Base-by-base conservation (phyloP, 73 alveolate species). In the Paramecium biaurelia region DNA sequence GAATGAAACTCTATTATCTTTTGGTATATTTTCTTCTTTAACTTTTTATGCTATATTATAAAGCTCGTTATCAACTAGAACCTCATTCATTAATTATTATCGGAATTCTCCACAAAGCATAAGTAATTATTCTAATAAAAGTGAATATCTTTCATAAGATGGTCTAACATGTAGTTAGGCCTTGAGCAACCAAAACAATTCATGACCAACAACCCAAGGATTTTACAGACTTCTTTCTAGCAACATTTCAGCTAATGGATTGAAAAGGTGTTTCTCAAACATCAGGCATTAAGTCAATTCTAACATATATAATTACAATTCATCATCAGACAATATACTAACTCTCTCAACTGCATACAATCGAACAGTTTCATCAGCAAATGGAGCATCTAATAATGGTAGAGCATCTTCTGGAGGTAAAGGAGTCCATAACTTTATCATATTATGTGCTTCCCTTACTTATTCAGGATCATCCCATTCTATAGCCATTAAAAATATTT, bases 131-230 rank as follows among this genome's bases (percentile, higher is more conserved):
- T 95, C 98, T 12, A 95, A 87, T 9, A 95, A 90, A 9, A 95
- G 85, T 42, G 93, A 92, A 92, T 95, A 95, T 70, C 98, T 92
- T 72, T 95, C 98, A 93, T 93, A 95, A 2, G 96, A 95, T 14
- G 96, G 95, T 76, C 95, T 95, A 68, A 95, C 85, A 74, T 95
- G 95, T 43, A 95, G 38, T 43, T 95, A 93, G 12, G 95, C 84
- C 45, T 95, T 95, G 11, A 95, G 87, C 34, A 94, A 57, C 99
- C 99, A 97, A 90, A 94, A 97, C 90, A 97, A 95, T 63, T 96
- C 97, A 93, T 97, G 98, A 10, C 99, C 99, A 14, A 97, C 98
- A 63, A 97, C 97, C 93, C 93, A 96, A 56, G 98, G 99, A 85
- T 97, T 97, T 82, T 94, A 89, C 21, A 97, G 92, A 18, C 98